Percentiles rank a stretch among this genome's conserved stretches.
phyloP scores from a whole-genome alignment of 164 flowering plant genomes.

The Aristolochia californica region DNA sequence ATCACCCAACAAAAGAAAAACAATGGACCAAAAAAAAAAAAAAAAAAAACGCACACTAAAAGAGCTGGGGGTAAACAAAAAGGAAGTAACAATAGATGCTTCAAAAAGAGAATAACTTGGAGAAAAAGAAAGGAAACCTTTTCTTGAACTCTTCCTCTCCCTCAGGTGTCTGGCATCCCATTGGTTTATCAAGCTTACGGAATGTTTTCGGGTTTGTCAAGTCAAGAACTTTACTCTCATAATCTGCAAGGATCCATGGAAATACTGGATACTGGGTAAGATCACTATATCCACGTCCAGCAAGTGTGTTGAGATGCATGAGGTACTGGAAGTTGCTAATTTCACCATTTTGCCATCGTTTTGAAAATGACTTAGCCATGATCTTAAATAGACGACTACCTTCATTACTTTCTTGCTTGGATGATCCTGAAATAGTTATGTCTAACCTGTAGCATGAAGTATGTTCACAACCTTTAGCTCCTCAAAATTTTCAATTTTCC shows the following conservation, averaged over 20 bases:
- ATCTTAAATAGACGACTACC: conserved; percentile 89
- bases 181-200: conserved; percentile 90
- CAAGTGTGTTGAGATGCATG: conserved; percentile 97
- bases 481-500: no score
- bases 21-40: no score
- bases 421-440: conserved; percentile 87
- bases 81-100: no score
- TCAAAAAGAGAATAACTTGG: not conserved
- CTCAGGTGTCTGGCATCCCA: conserved; percentile 98
- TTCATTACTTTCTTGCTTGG: conserved; percentile 85
- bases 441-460: conserved; percentile 59
- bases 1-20: no score
- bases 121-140: conserved; percentile 35
- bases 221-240: conserved; percentile 80
- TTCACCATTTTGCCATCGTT: conserved; percentile 99
- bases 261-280: conserved; percentile 98
- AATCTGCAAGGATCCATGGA: conserved; percentile 98
- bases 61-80: no score
- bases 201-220: conserved; percentile 65
- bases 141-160: conserved; percentile 96
- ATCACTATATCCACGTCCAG: conserved; percentile 99
- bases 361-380: conserved; percentile 94
- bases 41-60: no score
- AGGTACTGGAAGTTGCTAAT: conserved; percentile 98
- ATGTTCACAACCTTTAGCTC: not conserved